Base-by-base conservation (phyloP, 192 early-diverging fungal genomes). In the Nowakowskiella sp. region DNA sequence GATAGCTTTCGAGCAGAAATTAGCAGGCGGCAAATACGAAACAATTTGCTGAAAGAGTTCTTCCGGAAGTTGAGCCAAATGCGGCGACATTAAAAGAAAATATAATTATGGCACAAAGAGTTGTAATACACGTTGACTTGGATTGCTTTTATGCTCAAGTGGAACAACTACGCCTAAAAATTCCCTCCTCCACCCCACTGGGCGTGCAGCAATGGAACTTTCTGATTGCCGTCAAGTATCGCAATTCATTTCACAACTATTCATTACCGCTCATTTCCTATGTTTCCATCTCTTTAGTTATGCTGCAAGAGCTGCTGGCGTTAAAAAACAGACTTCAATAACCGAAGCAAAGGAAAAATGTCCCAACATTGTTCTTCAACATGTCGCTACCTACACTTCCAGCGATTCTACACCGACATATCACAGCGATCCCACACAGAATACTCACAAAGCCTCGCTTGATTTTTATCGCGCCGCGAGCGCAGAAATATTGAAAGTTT, bases 181-280 rank as follows among this genome's bases (percentile, higher is more conserved):
- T 90, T 27, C 64, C 83, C 34, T 43, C 74, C 0, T 77, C 80
- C 30, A 44, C 70, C 6, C 91, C 92, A n/a, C 49, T 91, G 6
- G 84, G 80, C 9, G 89, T 92, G 8, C 90, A 89, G 63, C 94
- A 97, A 66, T 97, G 94, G 94, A 70, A 84, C 23, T 78, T 76
- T 4, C 66, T 94, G 21, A 78, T 91, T 47, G 90, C 89, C 1
- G 80, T 72, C 26, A 64, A 65, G 57, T 8, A 29, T 21, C 3
- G 30, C 1, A 34, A 26, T 6, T 29, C 10, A 21, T 36, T 47
- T 31, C 31, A 27, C 44, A 49, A n/a, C n/a, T 4, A n/a, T 4
- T 53, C 8, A 1, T 26, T 53, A 51, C 21, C 30, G 39, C 27
- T 55, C 29, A 45, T 16, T 31, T 45, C 8, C n/a, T n/a, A n/a